phyloP scores from a whole-genome alignment of 1,139 yeast species.

The Candida albicans region DNA sequence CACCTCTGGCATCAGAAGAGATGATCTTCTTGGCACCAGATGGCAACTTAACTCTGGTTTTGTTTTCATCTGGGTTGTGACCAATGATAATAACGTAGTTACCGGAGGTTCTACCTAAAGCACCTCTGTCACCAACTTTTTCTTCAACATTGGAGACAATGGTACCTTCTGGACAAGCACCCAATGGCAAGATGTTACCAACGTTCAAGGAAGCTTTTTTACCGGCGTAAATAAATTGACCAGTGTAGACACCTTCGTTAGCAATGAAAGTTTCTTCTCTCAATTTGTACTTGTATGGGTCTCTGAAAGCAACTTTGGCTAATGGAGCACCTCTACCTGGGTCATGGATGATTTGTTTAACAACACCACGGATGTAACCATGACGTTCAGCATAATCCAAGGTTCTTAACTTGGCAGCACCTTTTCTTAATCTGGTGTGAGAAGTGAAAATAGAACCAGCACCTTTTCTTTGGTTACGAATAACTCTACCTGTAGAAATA shows the following conservation, averaged over 20 bases:
- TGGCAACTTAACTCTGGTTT: constrained; percentile 98
- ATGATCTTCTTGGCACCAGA: constrained; percentile 98
- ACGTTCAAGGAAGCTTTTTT: constrained; percentile 96
- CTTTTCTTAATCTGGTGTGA: constrained; percentile 99
- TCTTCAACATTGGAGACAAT: constrained; percentile 98
- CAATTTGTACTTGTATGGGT: constrained; percentile 97
- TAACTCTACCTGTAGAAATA: constrained; percentile 85
- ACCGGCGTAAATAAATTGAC: constrained; percentile 99
- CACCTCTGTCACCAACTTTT: constrained; percentile 99
- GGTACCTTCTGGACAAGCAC: constrained; percentile 99
- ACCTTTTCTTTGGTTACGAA: constrained; percentile 99
- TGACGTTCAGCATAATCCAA: constrained; percentile 99
- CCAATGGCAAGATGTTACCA: constrained; percentile 97
- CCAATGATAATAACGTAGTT: constrained; percentile 98
- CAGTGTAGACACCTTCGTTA: constrained; percentile 99
- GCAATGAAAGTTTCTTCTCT: constrained; percentile 99
- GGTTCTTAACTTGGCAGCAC: constrained; percentile 99
- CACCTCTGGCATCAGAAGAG: constrained; percentile 98
- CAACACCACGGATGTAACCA: constrained; percentile 99
- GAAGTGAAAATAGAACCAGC: constrained; percentile 99
- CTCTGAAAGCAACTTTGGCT: constrained; percentile 98
- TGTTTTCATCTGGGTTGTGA: constrained; percentile 98
- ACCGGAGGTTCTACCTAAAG: constrained; percentile 99
- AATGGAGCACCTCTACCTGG: constrained; percentile 99
- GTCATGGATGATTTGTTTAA: constrained; percentile 97